These are phyloP conservation scores for Plenodomus lindquistii DNA, from an alignment of 2,329 filamentous ascomycete species.

Conservation along the genomic window DNA sequence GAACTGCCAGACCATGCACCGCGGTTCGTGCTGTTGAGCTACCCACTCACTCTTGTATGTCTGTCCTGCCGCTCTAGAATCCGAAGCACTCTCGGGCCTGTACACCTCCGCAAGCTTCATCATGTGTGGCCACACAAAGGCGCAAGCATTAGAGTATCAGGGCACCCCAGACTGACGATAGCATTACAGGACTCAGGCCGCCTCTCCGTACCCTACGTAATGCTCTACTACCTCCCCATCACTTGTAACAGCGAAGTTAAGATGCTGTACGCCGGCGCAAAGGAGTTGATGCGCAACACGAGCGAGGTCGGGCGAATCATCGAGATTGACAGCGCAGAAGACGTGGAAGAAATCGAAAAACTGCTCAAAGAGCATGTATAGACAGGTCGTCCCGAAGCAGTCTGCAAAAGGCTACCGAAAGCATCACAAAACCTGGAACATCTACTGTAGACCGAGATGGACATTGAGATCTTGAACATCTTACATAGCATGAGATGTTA, in stretches of 20 bases:
- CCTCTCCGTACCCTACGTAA: conserved; percentile 86
- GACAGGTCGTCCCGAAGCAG: no score
- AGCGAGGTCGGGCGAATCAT: conserved; percentile 87
- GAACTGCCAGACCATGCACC: conserved; percentile 92
- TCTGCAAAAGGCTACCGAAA: no score
- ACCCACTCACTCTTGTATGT: conserved; percentile 81
- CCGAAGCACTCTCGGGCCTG: conserved; percentile 11
- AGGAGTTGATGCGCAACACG: conserved; percentile 92
- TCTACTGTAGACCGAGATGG: no score
- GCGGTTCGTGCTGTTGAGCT: conserved; percentile 86
- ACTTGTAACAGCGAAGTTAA: conserved; percentile 85
- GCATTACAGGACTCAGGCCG: conserved; percentile 77
- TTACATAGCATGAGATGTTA: no score
- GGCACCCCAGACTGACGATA: no score
- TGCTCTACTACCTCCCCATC: conserved; percentile 91
- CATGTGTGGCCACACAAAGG: no score
- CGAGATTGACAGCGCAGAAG: conserved; percentile 79
- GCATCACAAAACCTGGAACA: no score
- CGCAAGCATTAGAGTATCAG: no score
- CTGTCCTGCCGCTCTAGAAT: background rate
- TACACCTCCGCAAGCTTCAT: no score
- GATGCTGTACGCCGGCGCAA: conserved; percentile 95
- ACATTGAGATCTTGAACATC: no score
- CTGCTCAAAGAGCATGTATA: conserved; percentile 54
- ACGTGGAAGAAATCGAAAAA: conserved; percentile 78